A percentile compares a stretch with the other conserved stretches of the same genome.
These are phyloP conservation scores for Erythrophleum fordii DNA, from an alignment of 306 rosid genomes.

Conservation along the genomic window DNA sequence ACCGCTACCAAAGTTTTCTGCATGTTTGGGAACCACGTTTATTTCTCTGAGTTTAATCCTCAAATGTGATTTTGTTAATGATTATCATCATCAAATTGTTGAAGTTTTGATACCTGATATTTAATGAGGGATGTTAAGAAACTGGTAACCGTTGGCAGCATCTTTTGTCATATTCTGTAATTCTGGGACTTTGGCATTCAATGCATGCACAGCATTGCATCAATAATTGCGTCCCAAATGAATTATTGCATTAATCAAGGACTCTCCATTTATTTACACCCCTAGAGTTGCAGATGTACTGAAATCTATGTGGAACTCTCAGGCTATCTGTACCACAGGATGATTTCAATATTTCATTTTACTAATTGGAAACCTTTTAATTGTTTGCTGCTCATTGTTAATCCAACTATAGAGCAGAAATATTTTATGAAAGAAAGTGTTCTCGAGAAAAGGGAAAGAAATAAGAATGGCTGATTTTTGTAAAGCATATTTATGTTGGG, in stretches of 20 bases:
- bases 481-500: not conserved
- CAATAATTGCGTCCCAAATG: slow-evolving; percentile 30
- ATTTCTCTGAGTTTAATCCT: not conserved
- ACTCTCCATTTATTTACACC: slow-evolving; percentile 27
- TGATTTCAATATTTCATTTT: slow-evolving; percentile 13
- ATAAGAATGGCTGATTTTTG: slow-evolving; percentile 14
- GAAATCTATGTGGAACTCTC: slow-evolving; percentile 13
- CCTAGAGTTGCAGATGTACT: slow-evolving; percentile 16
- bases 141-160: slow-evolving; percentile 34
- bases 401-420: slow-evolving; percentile 6
- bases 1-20: slow-evolving; percentile 41
- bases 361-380: slow-evolving; percentile 10
- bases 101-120: slow-evolving; percentile 8
- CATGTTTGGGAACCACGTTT: slow-evolving; percentile 30
- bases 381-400: slow-evolving; percentile 20
- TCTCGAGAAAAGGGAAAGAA: slow-evolving; percentile 28
- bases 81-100: slow-evolving; percentile 18
- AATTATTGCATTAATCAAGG: slow-evolving; percentile 27
- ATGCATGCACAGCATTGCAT: slow-evolving; percentile 29
- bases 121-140: slow-evolving; percentile 25
- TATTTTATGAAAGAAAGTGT: slow-evolving; percentile 13
- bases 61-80: not conserved
- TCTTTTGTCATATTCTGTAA: slow-evolving; percentile 37
- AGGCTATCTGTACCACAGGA: slow-evolving; percentile 11
- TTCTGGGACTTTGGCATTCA: slow-evolving; percentile 38